Conservation (phyloP, 139 green algal genomes). For the Tetraselmis striata region DNA sequence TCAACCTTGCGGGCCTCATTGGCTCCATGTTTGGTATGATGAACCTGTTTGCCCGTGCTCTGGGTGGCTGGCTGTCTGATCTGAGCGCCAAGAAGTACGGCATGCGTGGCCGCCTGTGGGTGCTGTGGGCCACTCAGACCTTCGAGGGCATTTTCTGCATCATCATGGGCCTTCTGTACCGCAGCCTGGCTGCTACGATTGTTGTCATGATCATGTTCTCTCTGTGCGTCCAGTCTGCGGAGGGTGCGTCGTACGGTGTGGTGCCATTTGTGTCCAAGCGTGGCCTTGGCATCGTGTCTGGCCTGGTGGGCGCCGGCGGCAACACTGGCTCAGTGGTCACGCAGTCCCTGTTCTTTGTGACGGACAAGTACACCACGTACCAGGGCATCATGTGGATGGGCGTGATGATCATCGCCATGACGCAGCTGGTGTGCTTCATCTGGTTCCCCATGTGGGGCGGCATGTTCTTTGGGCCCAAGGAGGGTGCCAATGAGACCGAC, state of each 20-base stretch:
- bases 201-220: constrained; percentile 78
- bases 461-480: constrained; percentile 63
- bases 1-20: constrained; percentile 50
- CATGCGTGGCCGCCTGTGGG: constrained; percentile 69
- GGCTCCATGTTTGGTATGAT: constrained; percentile 78
- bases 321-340: constrained; percentile 81
- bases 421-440: constrained; percentile 53
- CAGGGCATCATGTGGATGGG: constrained; percentile 83
- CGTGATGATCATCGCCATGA: constrained; percentile 68
- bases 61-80: constrained; percentile 69
- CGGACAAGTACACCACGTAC: constrained; percentile 36
- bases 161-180: constrained; percentile 55
- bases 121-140: constrained; percentile 61
- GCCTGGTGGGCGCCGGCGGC: constrained; percentile 83
- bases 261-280: constrained; percentile 82
- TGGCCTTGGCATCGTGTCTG: constrained; percentile 74
- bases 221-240: constrained; percentile 70
- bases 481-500: constrained; percentile 70
- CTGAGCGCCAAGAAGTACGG: constrained; percentile 32
- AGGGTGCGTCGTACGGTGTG: constrained; percentile 82
- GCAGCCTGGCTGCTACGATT: constrained; percentile 64
- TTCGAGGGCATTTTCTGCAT: constrained; percentile 73
- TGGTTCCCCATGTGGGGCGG: constrained; percentile 92
- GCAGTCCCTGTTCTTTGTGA: constrained; percentile 83
- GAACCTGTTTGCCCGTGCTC: constrained; percentile 84